Base-by-base conservation (phyloP, 108 stramenopile species). In the Pseudonitzschia multistriata region DNA sequence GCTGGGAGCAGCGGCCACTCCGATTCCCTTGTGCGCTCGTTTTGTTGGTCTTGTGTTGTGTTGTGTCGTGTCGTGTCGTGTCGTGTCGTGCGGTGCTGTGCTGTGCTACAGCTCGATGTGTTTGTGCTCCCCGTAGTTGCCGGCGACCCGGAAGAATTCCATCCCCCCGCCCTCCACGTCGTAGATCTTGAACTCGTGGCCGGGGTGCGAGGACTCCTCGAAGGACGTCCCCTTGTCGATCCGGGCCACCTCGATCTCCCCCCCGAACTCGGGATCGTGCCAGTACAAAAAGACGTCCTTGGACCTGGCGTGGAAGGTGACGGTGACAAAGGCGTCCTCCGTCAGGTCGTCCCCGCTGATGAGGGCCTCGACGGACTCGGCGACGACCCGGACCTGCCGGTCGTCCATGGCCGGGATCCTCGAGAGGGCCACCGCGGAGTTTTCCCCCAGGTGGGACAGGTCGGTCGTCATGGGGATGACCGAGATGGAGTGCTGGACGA, bases 401-500 rank as follows among this genome's bases (percentile, higher is more conserved):
- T 79, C 75, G 3, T 66, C 72, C 62, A 87, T 42, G 5, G 49
- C 33, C 13, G 82, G 82, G n/a, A 87, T 73, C n/a, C 28, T 34
- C n/a, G 50, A 65, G 13, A 87, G 49, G 19, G 74, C 37, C 10
- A 68, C 64, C 1, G 80, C 77, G 13, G 82, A 83, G 57, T 82
- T 87, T 33, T 87, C 86, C 28, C 49, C 14, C 48, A 83, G 36
- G 30, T 83, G 86, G 37, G 39, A 21, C 5, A 67, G 39, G 50
- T 71, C 57, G 4, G 81, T 74, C 47, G 82, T 81, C 70, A 80
- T 70, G 25, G 86, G 86, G 54, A 83, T 76, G 53, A 87, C 78
- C 14, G 86, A 79, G 34, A 83, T 66, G 11, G 62, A 67, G 42
- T 83, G 71, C 60, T 87, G 86, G 29, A 81, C 66, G 0, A 87